A percentile compares a stretch with the other conserved stretches of the same genome.
Conservation (phyloP, 345 rosid genomes). For the Sapria himalayana region DNA sequence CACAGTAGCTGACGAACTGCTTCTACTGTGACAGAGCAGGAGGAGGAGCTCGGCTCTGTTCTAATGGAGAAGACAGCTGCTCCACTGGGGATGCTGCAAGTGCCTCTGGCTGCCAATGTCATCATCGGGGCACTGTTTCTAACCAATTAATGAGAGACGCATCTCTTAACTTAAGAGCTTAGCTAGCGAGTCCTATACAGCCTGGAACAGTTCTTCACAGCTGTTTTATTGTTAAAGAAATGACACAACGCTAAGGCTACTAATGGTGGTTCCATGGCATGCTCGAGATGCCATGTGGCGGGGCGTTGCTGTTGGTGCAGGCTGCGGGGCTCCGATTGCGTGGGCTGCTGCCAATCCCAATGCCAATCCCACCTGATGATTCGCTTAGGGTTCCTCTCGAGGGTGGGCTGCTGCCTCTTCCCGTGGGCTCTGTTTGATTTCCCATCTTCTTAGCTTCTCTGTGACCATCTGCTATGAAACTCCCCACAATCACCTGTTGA, state of each 20-base stretch:
- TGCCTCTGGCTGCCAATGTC: conserved; percentile 4
- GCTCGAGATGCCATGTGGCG: conserved; percentile 21
- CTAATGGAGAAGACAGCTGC: conserved; percentile 29
- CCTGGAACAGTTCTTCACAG: conserved; percentile 8
- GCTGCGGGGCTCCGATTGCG: conserved; percentile 34
- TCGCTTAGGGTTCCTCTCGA: conserved; percentile 38
- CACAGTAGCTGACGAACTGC: too few relatives aligned
- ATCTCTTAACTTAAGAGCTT: too few relatives aligned
- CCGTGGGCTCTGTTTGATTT: conserved; percentile 16
- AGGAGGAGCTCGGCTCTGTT: conserved; percentile 72
- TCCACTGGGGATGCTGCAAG: conserved; percentile 8
- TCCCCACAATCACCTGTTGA: conserved; percentile 43
- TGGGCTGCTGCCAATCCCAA: too few relatives aligned
- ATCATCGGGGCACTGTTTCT: conserved; percentile 8
- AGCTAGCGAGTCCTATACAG: too few relatives aligned
- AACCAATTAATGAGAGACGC: too few relatives aligned
- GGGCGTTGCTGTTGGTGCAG: conserved; percentile 24
- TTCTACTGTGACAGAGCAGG: too few relatives aligned
- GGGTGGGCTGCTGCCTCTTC: conserved; percentile 25
- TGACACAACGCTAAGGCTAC: conserved; percentile 2
- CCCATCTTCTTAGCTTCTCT: conserved; percentile 27
- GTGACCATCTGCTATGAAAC: conserved; percentile 30
- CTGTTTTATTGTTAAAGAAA: conserved; percentile 2
- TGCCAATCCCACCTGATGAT: conserved; percentile 35
- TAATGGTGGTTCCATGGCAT: conserved; percentile 31